Evolutionary conservation across 1,284 basidiomycete species (phyloP), one percentile per base, ranked within the genome.

Genomic region (Chalciporus sp.): DNA sequence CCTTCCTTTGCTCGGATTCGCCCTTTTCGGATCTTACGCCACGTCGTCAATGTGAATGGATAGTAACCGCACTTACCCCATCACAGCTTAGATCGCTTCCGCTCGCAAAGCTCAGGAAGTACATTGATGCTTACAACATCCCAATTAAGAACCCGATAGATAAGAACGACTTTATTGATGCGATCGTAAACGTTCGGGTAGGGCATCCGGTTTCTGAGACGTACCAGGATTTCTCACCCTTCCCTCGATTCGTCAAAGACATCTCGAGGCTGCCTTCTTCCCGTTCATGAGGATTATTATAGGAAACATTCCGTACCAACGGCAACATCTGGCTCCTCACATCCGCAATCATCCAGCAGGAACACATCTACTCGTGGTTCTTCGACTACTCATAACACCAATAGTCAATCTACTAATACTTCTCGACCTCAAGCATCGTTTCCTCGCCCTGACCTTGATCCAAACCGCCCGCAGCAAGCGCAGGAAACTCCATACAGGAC

Each of bases 101-200:
- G 0, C 67, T 90, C 44, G 69, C 79, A 41, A 85, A 80, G 61
- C 74, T 91, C 49, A 84, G 81, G 73, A 83, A 80, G 50, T 91
- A 91, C 63, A 77, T 84, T 31, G 77, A 75, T 49, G 85, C 83
- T 7, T 92, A 92, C 61, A 81, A 83, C 51, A 86, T 92, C 58
- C 72, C 74, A 44, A 75, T 80, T n/a, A 77, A 76, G 47, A 77
- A 79, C 46, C 80, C 83, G 2, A 74, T 91, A 11, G 88, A 92
- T 69, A 91, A 90, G 69, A 84, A 87, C 47, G 89, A 91, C 61
- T 71, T 91, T 29, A 81, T 92, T 19, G 82, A 88, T 49, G 79
- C 76, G 29, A 78, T 88, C 42, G 52, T 89, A 1, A 69, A 71
- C 14, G 80, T 79, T 26, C 79, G 85, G 65, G 88, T 88, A 62